A percentile compares a stretch with the other conserved stretches of the same genome.
Evolutionary conservation across 2,329 filamentous ascomycete species (phyloP).

Genomic region (Clonostachys byssicola): DNA sequence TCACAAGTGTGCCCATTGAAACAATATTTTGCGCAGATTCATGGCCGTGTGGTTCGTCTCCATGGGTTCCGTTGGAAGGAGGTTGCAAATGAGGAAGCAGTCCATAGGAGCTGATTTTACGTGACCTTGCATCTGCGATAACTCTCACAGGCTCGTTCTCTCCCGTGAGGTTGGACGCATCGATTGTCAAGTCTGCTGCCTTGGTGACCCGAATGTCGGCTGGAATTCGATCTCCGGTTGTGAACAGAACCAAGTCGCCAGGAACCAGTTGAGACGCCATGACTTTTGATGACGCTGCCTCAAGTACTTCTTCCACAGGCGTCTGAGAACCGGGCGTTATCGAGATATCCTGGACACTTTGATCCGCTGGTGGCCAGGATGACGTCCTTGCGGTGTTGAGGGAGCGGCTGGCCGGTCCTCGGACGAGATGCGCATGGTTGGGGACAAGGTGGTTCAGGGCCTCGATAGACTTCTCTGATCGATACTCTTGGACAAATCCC

Average conservation of each 20-base stretch:
- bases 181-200: slow-evolving; percentile 85
- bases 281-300: slow-evolving; percentile 76
- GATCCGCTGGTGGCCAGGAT: slow-evolving; percentile 42
- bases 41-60: slow-evolving; percentile 41
- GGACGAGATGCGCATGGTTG: slow-evolving; percentile 92
- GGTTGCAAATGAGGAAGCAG: slow-evolving; percentile 11
- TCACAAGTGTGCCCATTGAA: slow-evolving; percentile 96
- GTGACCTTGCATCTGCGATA: slow-evolving; percentile 53
- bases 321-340: slow-evolving; percentile 44
- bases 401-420: slow-evolving; percentile 42
- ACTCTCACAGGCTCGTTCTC: slow-evolving; percentile 93
- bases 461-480: slow-evolving; percentile 95
- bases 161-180: slow-evolving; percentile 94
- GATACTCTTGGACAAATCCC: slow-evolving; percentile 95
- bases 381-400: slow-evolving; percentile 25
- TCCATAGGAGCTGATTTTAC: slow-evolving; percentile 17
- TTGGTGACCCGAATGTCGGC: slow-evolving; percentile 93
- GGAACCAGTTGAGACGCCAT: slow-evolving; percentile 85
- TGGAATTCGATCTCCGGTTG: slow-evolving; percentile 92
- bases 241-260: slow-evolving; percentile 89
- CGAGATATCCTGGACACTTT: slow-evolving; percentile 38
- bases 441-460: slow-evolving; percentile 91
- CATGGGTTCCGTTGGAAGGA: neutral
- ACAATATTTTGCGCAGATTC: slow-evolving; percentile 86
- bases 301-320: slow-evolving; percentile 58